A percentile compares a stretch with the other conserved stretches of the same genome.
These are phyloP conservation scores for Monosporascus sp. DNA, from an alignment of 2,329 filamentous ascomycete species.

Conservation along the genomic window DNA sequence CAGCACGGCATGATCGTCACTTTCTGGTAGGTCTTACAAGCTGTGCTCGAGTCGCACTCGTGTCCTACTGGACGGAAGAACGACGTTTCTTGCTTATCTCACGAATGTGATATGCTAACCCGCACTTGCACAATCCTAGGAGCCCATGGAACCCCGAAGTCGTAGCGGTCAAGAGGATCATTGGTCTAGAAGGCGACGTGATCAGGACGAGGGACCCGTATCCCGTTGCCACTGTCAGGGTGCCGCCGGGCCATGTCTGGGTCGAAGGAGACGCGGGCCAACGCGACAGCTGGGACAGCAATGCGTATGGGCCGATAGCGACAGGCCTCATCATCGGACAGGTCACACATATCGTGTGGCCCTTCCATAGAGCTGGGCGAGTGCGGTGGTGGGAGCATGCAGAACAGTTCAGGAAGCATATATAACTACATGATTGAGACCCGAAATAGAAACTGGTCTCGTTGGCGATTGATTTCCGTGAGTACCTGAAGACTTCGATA, in stretches of 20 bases:
- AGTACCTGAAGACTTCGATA: no score
- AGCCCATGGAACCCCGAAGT: constrained; percentile 66
- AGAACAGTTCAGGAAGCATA: constrained; percentile 17
- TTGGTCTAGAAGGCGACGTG: constrained; percentile 75
- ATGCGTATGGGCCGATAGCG: constrained; percentile 81
- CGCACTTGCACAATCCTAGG: constrained; percentile 34
- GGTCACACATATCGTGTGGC: constrained; percentile 68
- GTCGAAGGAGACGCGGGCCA: constrained; percentile 83
- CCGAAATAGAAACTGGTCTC: no score
- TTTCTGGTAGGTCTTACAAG: constrained; percentile 48
- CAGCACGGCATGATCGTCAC: constrained; percentile 71
- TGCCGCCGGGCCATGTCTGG: constrained; percentile 88
- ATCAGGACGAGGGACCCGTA: constrained; percentile 62
- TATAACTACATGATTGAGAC: not conserved
- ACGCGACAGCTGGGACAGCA: constrained; percentile 72
- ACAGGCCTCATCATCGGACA: constrained; percentile 69
- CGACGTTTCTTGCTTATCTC: not conserved
- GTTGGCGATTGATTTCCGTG: no score
- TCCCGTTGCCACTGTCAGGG: constrained; percentile 48
- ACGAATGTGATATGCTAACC: constrained; percentile 5
- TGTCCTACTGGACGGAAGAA: not conserved
- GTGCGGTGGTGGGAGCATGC: constrained; percentile 54
- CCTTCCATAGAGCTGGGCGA: constrained; percentile 52
- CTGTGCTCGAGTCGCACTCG: not conserved
- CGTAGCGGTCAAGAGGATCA: constrained; percentile 73